A percentile compares a stretch with the other conserved stretches of the same genome.
These are phyloP conservation scores for Rhizoclosmatium globosum DNA, from an alignment of 192 early-diverging fungal genomes.

Conservation along the genomic window DNA sequence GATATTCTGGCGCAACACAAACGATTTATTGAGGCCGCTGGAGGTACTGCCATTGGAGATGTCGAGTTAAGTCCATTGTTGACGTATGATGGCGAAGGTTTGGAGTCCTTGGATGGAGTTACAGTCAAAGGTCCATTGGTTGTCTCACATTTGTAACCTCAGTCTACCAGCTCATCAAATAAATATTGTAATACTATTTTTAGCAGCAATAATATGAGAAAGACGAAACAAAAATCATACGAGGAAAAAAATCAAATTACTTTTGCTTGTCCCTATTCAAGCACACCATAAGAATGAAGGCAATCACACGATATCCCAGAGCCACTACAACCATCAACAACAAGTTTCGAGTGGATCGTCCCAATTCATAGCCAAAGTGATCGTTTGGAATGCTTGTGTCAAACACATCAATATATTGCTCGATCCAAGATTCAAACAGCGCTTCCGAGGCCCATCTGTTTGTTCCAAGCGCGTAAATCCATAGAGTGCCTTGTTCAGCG, in stretches of 20 bases:
- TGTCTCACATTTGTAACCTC: too few species aligned
- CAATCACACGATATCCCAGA: slow-evolving; percentile 2
- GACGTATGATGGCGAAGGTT: slow-evolving; percentile 92
- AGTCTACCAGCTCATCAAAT: too few species aligned
- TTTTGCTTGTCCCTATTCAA: slow-evolving; percentile 46
- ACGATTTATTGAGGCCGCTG: slow-evolving; percentile 85
- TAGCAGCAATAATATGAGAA: too few species aligned
- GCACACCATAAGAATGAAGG: slow-evolving; percentile 35
- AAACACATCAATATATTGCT: background rate
- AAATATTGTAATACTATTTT: too few species aligned
- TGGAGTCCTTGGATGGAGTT: slow-evolving; percentile 78
- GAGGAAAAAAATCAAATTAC: too few species aligned
- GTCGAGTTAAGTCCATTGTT: slow-evolving; percentile 93
- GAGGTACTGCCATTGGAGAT: slow-evolving; percentile 74
- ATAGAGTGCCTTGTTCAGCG: slow-evolving; percentile 37
- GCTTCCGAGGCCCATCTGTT: slow-evolving; percentile 52
- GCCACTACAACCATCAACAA: slow-evolving; percentile 17
- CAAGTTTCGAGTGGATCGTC: slow-evolving; percentile 8
- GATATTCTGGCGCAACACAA: slow-evolving; percentile 90
- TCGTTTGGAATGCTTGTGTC: background rate
- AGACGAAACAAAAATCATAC: too few species aligned
- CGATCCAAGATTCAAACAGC: slow-evolving; percentile 20
- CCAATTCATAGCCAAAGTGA: slow-evolving; percentile 13
- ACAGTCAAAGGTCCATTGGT: slow-evolving; percentile 3
- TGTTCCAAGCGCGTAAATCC: slow-evolving; percentile 34